phyloP scores from a whole-genome alignment of 257 asterid species.

The Rhazya stricta region DNA sequence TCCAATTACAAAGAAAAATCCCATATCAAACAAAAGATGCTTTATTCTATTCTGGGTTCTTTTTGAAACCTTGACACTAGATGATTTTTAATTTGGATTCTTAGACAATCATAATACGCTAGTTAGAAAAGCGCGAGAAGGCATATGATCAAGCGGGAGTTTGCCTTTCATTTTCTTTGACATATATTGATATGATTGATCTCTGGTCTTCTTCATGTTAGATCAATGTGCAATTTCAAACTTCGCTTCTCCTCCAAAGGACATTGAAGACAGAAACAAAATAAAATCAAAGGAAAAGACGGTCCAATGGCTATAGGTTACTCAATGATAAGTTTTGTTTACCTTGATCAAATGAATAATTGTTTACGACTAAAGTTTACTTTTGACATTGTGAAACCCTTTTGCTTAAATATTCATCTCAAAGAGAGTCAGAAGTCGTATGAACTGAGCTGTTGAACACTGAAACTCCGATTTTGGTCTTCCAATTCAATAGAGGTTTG shows the following conservation, averaged over 20 bases:
- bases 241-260: not conserved
- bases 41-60: not conserved
- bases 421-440: slow-evolving; percentile 5
- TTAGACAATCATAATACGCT: not conserved
- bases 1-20: not conserved
- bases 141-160: no score
- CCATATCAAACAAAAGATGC: slow-evolving; percentile 1
- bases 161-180: not conserved
- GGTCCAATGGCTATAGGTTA: not conserved
- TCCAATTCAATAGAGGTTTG: slow-evolving; percentile 5
- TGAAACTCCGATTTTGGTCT: not conserved
- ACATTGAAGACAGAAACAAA: slow-evolving; percentile 4
- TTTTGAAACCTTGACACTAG: not conserved
- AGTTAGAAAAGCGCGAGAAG: not conserved
- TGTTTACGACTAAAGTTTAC: slow-evolving; percentile 4
- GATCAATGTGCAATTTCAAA: not conserved
- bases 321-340: slow-evolving; percentile 3
- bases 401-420: slow-evolving; percentile 13
- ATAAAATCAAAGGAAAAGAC: not conserved
- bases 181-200: not conserved
- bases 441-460: slow-evolving; percentile 17
- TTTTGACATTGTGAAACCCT: slow-evolving; percentile 21
- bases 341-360: slow-evolving; percentile 5
- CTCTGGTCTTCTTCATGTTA: not conserved
- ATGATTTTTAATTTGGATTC: not conserved